phyloP scores from a whole-genome alignment of 345 rosid genomes.

The Balakata baccata region DNA sequence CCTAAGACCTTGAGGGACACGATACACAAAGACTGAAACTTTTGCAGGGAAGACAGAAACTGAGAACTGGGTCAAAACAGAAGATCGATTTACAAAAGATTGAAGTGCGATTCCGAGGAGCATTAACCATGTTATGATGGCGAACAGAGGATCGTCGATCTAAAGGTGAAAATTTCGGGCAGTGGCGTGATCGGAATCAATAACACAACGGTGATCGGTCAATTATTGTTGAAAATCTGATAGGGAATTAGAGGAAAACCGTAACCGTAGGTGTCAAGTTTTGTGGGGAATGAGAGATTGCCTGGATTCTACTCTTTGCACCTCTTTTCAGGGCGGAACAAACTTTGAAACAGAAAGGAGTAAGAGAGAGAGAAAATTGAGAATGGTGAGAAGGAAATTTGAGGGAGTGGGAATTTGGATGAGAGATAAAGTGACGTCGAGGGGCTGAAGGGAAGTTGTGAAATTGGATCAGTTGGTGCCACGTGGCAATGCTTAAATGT shows the following conservation, averaged over 20 bases:
- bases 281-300: constrained; percentile 5
- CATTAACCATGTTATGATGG: constrained; percentile 11
- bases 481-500: neutral
- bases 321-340: neutral
- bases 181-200: neutral
- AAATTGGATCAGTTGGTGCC: neutral
- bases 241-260: neutral
- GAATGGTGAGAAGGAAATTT: neutral
- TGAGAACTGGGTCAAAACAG: neutral
- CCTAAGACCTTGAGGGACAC: neutral
- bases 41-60: neutral
- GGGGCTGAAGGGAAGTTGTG: neutral
- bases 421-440: constrained; percentile 4
- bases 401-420: neutral
- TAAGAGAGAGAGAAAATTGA: neutral
- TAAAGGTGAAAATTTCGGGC: neutral
- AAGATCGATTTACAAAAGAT: neutral
- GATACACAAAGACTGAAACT: constrained; percentile 1
- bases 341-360: neutral
- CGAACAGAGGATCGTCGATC: neutral
- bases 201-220: neutral
- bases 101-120: constrained; percentile 11
- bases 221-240: neutral
- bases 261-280: neutral
- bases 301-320: constrained; percentile 19